Base-by-base conservation (phyloP, 2,329 filamentous ascomycete species). In the Penicillium rolfsii region DNA sequence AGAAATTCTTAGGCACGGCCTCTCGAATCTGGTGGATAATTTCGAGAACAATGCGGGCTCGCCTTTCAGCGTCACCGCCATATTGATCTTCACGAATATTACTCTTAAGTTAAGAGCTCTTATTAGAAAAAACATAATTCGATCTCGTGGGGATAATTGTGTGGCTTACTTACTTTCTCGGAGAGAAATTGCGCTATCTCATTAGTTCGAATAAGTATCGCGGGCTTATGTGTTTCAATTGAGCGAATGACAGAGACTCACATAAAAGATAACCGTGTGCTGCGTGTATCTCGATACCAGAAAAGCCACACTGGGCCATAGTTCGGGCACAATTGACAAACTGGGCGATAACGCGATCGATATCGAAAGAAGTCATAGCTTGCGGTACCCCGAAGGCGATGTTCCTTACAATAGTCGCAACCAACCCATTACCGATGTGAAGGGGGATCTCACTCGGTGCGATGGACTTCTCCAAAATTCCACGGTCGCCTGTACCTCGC, bases 281-380 rank as follows among this genome's bases (percentile, higher is more conserved):
- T 12, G 71, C 80, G 63, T 84, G 82, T 4, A 84, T 59, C 61
- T 84, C 73, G 43, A 55, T 55, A 28, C 53, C 40, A 30, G 53
- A 55, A 41, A 55, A 55, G 33, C 53, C 40, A 14, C 74, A 71
- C 24, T 79, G 73, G 4, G 72, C 72, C 5, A 74, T 70, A 3
- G 85, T 67, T 12, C 76, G 75, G 0, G 85, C 85, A 6, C 77
- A 80, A 6, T 74, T 68, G 0, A 80, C 81, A 56, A 87, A 88
- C 45, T 80, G 77, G 11, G 69, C 66, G 4, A 86, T 74, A 0
- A 84, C 79, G 1, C 79, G 74, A 16, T 79, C 70, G 49, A 87
- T 86, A 16, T 88, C 85, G 0, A 72, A 67, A 0, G 69, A 11
- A 0, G 77, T 81, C 81, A 87, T 83, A 36, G 79, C 85, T 43